phyloP scores from a whole-genome alignment of 257 asterid genomes.

The Salvia rosmarinus region DNA sequence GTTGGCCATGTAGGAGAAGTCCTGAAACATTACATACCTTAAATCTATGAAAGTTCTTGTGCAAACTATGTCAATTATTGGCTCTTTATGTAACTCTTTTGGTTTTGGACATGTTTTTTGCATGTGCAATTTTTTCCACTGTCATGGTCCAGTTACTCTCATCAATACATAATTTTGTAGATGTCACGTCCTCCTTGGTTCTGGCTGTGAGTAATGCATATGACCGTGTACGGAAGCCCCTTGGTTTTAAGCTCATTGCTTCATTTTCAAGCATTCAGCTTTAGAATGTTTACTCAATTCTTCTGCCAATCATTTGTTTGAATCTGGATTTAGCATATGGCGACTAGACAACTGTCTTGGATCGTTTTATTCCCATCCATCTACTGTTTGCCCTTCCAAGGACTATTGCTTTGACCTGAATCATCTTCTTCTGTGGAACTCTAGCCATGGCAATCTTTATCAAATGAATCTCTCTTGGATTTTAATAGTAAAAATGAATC shows the following conservation, averaged over 20 bases:
- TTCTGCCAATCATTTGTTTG: conserved; percentile 57
- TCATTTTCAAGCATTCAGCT: conserved; percentile 58
- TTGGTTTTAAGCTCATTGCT: conserved; percentile 79
- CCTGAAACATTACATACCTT: background rate
- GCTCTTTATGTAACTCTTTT: background rate
- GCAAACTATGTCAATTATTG: conserved; percentile 15
- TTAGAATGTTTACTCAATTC: conserved; percentile 68
- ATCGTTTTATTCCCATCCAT: conserved; percentile 86
- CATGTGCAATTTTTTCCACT: conserved; percentile 24
- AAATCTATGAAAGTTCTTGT: conserved; percentile 2
- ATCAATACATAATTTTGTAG: conserved; percentile 16
- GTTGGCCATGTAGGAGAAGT: background rate
- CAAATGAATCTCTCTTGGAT: conserved; percentile 54
- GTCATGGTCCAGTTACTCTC: conserved; percentile 21
- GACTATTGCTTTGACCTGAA: conserved; percentile 76
- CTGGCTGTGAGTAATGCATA: conserved; percentile 81
- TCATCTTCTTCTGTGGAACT: conserved; percentile 79
- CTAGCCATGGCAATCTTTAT: conserved; percentile 62
- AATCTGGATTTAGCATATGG: conserved; percentile 91
- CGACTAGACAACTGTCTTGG: conserved; percentile 86
- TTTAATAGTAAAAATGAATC: conserved; percentile 44
- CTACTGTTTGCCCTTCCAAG: conserved; percentile 56
- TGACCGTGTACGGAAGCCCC: conserved; percentile 92
- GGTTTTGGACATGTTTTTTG: background rate
- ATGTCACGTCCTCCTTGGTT: conserved; percentile 42